Percentiles rank a stretch among this genome's conserved stretches.
phyloP scores from a whole-genome alignment of 352 stramenopile genomes.

The Globisporangium camurandrum region DNA sequence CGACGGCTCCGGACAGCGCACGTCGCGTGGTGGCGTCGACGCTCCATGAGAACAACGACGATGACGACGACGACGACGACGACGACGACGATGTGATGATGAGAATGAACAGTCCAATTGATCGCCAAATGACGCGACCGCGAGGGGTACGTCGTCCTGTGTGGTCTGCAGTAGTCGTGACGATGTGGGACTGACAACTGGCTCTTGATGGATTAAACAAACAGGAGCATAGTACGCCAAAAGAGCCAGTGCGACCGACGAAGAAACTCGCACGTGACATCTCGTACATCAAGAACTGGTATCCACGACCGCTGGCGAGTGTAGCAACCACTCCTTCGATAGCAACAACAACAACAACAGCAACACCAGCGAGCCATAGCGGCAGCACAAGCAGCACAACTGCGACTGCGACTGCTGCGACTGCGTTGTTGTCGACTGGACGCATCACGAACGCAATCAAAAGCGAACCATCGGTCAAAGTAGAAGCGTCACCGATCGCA shows the following conservation, averaged over 20 bases:
- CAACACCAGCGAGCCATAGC: background rate
- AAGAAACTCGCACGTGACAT: slow-evolving; percentile 18
- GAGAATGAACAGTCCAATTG: slow-evolving; percentile 13
- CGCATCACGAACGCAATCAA: no score
- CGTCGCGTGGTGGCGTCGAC: slow-evolving; percentile 19
- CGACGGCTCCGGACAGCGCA: slow-evolving; percentile 12
- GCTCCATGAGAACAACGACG: slow-evolving; percentile 36
- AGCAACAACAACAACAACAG: background rate
- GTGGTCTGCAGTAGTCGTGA: background rate
- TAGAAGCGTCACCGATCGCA: background rate
- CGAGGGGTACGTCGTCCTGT: slow-evolving; percentile 10
- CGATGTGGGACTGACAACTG: background rate
- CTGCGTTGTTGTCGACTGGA: no score
- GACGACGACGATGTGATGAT: slow-evolving; percentile 16
- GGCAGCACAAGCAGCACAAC: slow-evolving; percentile 3
- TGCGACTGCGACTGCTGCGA: background rate
- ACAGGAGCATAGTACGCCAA: no score
- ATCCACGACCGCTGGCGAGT: slow-evolving; percentile 14
- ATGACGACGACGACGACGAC: slow-evolving; percentile 26
- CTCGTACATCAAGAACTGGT: slow-evolving; percentile 43
- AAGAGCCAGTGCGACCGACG: slow-evolving; percentile 5
- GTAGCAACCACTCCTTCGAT: background rate
- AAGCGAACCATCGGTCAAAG: no score
- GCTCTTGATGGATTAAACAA: no score
- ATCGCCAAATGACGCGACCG: slow-evolving; percentile 10